Evolutionary conservation across 192 early-diverging fungal species (phyloP), one percentile per base, ranked within the genome.

Genomic region (Rhizophagus clarus): DNA sequence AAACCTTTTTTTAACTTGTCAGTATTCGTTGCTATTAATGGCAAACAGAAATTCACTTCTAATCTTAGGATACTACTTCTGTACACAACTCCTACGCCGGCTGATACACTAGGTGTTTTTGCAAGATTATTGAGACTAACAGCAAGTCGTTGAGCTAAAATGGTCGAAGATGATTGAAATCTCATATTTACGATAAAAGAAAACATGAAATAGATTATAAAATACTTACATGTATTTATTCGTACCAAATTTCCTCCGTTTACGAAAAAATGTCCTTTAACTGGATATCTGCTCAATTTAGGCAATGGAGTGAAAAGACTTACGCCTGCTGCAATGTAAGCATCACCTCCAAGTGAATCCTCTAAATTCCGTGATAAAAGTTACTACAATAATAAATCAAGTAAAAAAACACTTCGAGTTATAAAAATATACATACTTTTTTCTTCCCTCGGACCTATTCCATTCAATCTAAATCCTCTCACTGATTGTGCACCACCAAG

Each of bases 21-120:
- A 47, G 88, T 84, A 45, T 82, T 78, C 29, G 90, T 81, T 7
- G 90, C 91, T 11, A 88, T 84, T 31, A 96, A 72, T 20, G 97
- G 97, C 29, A 98, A 71, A 80, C 95, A 95, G 81, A 92, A 96
- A 81, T 98, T 98, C 28, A 99, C 82, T 85, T 99, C 97, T 3
- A 95, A 88, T 17, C 96, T 89, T 56, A 96, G 89, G 56, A 95
- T 89, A 72, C 92, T 93, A 82, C 97, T 96, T 51, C 91, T 91
- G 40, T 95, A 95, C 12, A 93, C 93, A 37, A 99, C 85, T 61
- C 97, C 97, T 20, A 95, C 72, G 20, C 97, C 97, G 1, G 89
- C 87, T 1, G 95, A 89, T 3, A 93, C 88, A 49, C 91, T 93
- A 10, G 96, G 95, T 10, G 89, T 87, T 32, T 83, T 78, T 14